phyloP scores from a whole-genome alignment of 208 protist genomes.

The Crithidia mellificae region DNA sequence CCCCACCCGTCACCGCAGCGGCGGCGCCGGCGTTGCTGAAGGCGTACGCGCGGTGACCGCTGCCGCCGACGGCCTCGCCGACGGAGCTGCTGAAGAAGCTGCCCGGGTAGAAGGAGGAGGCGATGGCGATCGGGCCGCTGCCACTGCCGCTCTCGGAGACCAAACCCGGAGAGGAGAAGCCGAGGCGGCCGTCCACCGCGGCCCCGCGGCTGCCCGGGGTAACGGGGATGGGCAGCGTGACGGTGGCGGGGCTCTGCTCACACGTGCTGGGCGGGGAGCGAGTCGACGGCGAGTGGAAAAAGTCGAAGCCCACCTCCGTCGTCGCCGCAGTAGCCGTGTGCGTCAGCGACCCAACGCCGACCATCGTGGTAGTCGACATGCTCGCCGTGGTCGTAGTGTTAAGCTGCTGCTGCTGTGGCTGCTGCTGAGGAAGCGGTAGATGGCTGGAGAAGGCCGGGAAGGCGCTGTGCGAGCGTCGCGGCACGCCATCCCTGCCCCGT shows the following conservation, averaged over 20 bases:
- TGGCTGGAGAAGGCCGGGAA: neutral
- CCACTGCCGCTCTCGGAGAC: constrained; percentile 1
- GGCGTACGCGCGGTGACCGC: neutral
- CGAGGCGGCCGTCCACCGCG: neutral
- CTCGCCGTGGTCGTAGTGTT: neutral
- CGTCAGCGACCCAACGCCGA: constrained; percentile 10
- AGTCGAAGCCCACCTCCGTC: constrained; percentile 7
- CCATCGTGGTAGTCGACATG: constrained; percentile 2
- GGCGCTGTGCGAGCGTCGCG: neutral
- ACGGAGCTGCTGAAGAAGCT: constrained; percentile 24
- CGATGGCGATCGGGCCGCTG: constrained; percentile 10
- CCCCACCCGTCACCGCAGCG: neutral
- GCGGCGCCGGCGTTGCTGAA: neutral
- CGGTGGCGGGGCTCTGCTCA: constrained; percentile 5
- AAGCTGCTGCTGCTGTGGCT: neutral
- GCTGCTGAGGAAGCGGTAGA: constrained; percentile 3
- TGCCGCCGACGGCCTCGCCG: constrained; percentile 7
- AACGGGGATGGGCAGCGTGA: constrained; percentile 21
- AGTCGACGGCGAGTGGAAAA: constrained; percentile 5
- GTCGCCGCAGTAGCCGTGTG: constrained; percentile 5
- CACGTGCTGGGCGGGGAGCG: constrained; percentile 10
- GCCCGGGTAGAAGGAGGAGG: constrained; percentile 25
- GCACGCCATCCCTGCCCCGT: neutral
- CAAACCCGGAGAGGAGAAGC: neutral
- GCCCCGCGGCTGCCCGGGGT: neutral